Evolutionary conservation across 2,329 filamentous ascomycete species (phyloP), one percentile per base, ranked within the genome.

Genomic region (Colletotrichum kahawae): DNA sequence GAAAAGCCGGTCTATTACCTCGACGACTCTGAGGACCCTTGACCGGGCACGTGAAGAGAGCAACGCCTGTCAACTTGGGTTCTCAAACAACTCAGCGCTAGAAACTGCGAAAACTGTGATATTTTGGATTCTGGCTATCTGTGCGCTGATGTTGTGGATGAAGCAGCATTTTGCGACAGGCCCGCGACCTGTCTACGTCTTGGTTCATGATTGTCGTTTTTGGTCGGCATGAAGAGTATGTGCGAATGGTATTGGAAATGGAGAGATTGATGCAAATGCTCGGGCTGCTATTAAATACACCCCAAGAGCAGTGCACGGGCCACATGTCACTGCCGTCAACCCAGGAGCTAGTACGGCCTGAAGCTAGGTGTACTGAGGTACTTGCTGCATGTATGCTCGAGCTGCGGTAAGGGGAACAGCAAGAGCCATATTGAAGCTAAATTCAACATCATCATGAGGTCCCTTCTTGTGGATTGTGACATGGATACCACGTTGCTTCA

Each of bases 191-290:
- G 31, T 36, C 18, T 75, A 75, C n/a, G 64, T 67, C 27, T 34
- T 75, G 48, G 56, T 75, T 16, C 73, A 75, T 21, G 34, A 48
- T 14, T 75, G 73, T 34, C 69, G 21, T 9, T 38, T 63, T 5
- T 64, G 73, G 73, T 73, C 69, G 24, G 70, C 43, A 51, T 51
- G 43, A 48, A 21, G 43, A 51, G n/a, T 7, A 13, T 21, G 43
- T 51, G 43, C n/a, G 10, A 12, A 5, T 48, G 38, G n/a, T 5
- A 12, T 48, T 21, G n/a, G 4, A 13, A 4, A 21, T 21, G 43
- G n/a, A 51, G 43, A 51, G 12, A 51, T 21, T 6, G 9, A 10
- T 18, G 36, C 16, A 16, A 43, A 48, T 12, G 43, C 43, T 51
- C 43, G 43, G 18, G 43, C 12, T 21, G 12, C 43, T 51, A 12